Percentiles rank a stretch among this genome's conserved stretches.
Evolutionary conservation across 176 grass and related monocot species (phyloP).

Genomic region (Canna indica): DNA sequence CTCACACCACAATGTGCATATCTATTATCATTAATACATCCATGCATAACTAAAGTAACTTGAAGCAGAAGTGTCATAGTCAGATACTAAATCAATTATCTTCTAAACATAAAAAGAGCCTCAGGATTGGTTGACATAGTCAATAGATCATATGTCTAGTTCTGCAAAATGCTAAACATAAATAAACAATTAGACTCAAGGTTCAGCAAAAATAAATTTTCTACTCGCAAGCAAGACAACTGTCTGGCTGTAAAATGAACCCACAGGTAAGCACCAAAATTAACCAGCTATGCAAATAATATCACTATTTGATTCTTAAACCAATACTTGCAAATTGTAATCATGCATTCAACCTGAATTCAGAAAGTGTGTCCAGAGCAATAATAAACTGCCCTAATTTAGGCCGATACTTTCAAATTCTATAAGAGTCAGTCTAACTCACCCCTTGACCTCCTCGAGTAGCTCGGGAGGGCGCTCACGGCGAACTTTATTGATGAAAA

Average conservation of each 20-base stretch:
- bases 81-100: no score
- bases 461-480: slow-evolving; percentile 67
- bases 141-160: neutral
- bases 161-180: neutral
- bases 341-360: neutral
- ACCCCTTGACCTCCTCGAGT: slow-evolving; percentile 72
- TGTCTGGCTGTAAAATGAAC: no score
- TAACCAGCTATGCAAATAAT: neutral
- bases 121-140: no score
- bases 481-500: slow-evolving; percentile 75
- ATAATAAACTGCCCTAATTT: no score
- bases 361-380: no score
- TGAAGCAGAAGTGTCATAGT: no score
- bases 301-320: neutral
- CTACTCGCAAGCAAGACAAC: neutral
- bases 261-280: no score
- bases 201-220: neutral
- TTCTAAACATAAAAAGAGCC: neutral
- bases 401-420: neutral
- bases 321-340: neutral
- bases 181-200: neutral
- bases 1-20: neutral
- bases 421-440: neutral
- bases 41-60: neutral
- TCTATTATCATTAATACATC: neutral